A percentile compares a stretch with the other conserved stretches of the same genome.
Evolutionary conservation across 1,139 yeast genomes (phyloP).

Genomic region (Scheffersomyces lignicola): DNA sequence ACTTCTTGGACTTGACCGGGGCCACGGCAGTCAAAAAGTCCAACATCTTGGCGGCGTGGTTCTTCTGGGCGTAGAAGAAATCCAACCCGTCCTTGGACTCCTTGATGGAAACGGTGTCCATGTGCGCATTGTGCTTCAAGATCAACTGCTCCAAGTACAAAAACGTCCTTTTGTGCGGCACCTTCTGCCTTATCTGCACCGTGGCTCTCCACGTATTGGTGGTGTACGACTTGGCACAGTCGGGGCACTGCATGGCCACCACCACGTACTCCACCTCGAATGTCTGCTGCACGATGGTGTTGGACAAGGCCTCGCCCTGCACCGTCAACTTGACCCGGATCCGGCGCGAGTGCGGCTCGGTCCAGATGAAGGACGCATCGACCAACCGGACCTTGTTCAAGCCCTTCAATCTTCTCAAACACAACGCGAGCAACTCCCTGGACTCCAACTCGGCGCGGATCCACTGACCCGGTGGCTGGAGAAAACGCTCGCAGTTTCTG

Average conservation of each 20-base stretch:
- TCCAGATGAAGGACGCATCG: slow-evolving; percentile 97
- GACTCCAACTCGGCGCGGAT: slow-evolving; percentile 87
- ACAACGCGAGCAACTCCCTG: slow-evolving; percentile 85
- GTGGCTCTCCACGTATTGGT: slow-evolving; percentile 98
- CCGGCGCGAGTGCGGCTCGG: slow-evolving; percentile 98
- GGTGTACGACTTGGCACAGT: slow-evolving; percentile 95
- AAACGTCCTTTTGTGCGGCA: slow-evolving; percentile 93
- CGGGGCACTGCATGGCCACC: slow-evolving; percentile 96
- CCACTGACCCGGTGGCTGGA: slow-evolving; percentile 97
- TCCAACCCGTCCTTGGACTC: slow-evolving; percentile 95
- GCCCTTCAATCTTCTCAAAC: slow-evolving; percentile 87
- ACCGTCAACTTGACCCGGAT: slow-evolving; percentile 87
- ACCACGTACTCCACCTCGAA: slow-evolving; percentile 95
- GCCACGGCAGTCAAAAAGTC: slow-evolving; percentile 86
- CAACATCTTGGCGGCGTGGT: slow-evolving; percentile 91
- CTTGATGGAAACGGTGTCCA: slow-evolving; percentile 89
- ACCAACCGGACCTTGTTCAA: slow-evolving; percentile 82
- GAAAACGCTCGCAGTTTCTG: slow-evolving; percentile 93
- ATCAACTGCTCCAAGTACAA: slow-evolving; percentile 92
- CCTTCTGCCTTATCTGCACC: slow-evolving; percentile 97
- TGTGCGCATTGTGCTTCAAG: slow-evolving; percentile 89
- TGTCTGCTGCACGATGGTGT: slow-evolving; percentile 90
- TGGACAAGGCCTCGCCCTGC: slow-evolving; percentile 94
- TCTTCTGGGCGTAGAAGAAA: slow-evolving; percentile 84
- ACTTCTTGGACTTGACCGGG: slow-evolving; percentile 82